These are phyloP conservation scores for Pseudocohnilembus persalinus DNA, from an alignment of 169 alveolate genomes.

Conservation along the genomic window DNA sequence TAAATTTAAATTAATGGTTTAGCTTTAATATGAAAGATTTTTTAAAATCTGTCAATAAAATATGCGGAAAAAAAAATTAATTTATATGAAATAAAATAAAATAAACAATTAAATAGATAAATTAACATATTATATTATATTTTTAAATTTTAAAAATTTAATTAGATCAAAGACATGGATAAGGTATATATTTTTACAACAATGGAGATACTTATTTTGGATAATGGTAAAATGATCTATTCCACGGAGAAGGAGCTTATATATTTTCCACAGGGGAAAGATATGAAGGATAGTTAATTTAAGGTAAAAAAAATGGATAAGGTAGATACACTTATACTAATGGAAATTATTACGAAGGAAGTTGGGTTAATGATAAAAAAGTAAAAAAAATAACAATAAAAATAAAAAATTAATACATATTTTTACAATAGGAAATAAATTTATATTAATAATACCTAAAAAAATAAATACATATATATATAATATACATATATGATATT, in stretches of 20 bases:
- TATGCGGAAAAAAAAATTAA: too few species aligned
- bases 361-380: conserved; percentile 46
- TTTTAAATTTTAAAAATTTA: not conserved
- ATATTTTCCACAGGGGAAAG: conserved; percentile 48
- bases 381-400: conserved; percentile 23
- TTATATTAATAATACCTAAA: conserved; percentile 26
- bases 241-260: conserved; percentile 43
- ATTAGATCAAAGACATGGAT: conserved; percentile 38
- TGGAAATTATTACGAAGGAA: conserved; percentile 43
- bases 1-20: too few species aligned
- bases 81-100: too few species aligned
- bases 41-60: too few species aligned
- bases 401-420: conserved; percentile 39
- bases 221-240: conserved; percentile 39
- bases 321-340: conserved; percentile 38
- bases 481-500: conserved; percentile 32
- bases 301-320: conserved; percentile 39
- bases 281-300: conserved; percentile 40
- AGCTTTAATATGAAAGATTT: too few species aligned
- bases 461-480: conserved; percentile 29
- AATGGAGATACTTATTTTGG: conserved; percentile 49
- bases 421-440: conserved; percentile 41
- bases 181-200: conserved; percentile 37
- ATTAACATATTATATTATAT: too few species aligned
- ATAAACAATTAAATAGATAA: too few species aligned